Conservation (phyloP, 1,284 basidiomycete species). For the Trametes polyzona region DNA sequence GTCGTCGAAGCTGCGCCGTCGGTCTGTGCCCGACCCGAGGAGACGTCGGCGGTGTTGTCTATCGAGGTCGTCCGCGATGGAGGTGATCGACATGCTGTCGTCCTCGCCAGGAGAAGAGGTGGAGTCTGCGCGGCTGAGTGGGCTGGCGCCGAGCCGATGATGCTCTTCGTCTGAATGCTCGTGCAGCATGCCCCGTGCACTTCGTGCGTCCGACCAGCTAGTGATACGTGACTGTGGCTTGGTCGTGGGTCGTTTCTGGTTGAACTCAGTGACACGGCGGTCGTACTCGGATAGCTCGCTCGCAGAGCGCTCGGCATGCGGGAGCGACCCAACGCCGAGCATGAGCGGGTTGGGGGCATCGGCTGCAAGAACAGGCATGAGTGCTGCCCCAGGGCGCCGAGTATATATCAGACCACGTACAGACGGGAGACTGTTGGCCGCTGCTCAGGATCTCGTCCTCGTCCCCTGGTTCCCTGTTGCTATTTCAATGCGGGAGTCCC, state of each 20-base stretch:
- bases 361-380: constrained; percentile 30
- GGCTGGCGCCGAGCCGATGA: constrained; percentile 14
- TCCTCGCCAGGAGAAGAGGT: constrained; percentile 16
- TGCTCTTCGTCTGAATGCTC: constrained; percentile 25
- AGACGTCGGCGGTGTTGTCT: constrained; percentile 17
- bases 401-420: constrained; percentile 41
- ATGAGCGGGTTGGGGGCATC: constrained; percentile 48
- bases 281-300: constrained; percentile 49
- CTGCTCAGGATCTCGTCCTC: constrained; percentile 73
- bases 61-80: constrained; percentile 22
- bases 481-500: background rate
- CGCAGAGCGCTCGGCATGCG: constrained; percentile 45
- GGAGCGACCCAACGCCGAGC: constrained; percentile 36
- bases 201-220: constrained; percentile 58
- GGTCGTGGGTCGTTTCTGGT: constrained; percentile 44
- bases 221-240: constrained; percentile 43
- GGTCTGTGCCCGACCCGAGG: constrained; percentile 21
- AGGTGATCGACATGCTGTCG: constrained; percentile 18
- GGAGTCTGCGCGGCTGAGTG: constrained; percentile 13
- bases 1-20: constrained; percentile 69
- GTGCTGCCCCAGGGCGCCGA: background rate
- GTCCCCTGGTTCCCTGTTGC: constrained; percentile 43
- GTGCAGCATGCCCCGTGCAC: constrained; percentile 40
- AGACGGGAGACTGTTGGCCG: constrained; percentile 71
- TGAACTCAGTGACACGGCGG: constrained; percentile 49